Evolutionary conservation across 768 basidiomycete genomes (phyloP), one percentile per base, ranked within the genome.

Genomic region (Auriculariales sp.): DNA sequence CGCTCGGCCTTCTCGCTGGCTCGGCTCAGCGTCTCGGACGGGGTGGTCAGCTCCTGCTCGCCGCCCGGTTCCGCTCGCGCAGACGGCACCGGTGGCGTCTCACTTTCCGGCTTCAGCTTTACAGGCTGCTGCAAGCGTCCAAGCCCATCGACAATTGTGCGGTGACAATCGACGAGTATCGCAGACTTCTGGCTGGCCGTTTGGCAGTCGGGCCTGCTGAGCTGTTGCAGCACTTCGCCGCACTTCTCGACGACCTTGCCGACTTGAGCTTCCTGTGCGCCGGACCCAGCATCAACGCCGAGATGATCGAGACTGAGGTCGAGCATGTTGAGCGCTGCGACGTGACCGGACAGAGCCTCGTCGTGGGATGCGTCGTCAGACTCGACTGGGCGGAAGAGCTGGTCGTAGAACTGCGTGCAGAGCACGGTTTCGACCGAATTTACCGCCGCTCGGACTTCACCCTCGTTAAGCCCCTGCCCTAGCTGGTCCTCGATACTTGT

Each of bases 241-340:
- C 91, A 91, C 0, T 68, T 67, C 49, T 70, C 74, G 0, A 91
- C 75, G 7, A 95, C 77, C 2, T 66, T 64, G 44, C 82, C 73
- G 11, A 94, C 66, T 22, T 67, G 67, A 45, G 72, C 56, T 0
- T 58, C 71, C 3, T 66, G 68, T 17, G 72, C 66, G 1, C 66
- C 67, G 22, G 39, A 3, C 61, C 55, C 2, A 0, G 88, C 77
- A 48, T 89, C 81, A 7, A 98, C 74, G 14, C 93, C 94, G 1
- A 99, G 76, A 65, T 98, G 92, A 32, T 84, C 82, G 9, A 98
- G 68, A 2, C 80, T 74, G 0, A 99, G 69, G 62, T 97, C 94
- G 1, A 98, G 71, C 72, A 92, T 77, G 56, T 93, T 92, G 39
- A 99, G 70, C 1, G 92, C 93, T 12, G 90, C 89, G 14, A 97